Percentiles rank a stretch among this genome's conserved stretches.
Evolutionary conservation across 2,329 filamentous ascomycete genomes (phyloP).

Genomic region (Chaetothyriales sp.): DNA sequence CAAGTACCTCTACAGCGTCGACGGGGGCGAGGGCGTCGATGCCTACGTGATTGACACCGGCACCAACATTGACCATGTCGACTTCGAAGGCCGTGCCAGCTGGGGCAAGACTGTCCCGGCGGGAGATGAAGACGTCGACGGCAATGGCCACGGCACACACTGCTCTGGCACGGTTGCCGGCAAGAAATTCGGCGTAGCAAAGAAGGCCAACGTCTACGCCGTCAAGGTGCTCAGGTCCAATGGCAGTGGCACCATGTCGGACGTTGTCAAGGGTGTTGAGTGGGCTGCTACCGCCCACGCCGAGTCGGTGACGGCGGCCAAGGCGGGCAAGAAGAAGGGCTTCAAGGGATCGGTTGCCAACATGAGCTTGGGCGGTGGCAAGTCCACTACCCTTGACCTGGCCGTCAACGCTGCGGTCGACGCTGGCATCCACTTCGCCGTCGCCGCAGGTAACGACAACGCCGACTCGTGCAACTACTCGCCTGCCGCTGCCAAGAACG

Average conservation of each 20-base stretch:
- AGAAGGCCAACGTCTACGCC: conserved; percentile 93
- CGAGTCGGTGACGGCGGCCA: conserved; percentile 61
- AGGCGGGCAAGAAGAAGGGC: conserved; percentile 79
- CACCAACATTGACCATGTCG: conserved; percentile 83
- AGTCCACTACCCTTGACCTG: conserved; percentile 78
- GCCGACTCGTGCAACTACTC: conserved; percentile 99
- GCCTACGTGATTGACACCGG: conserved; percentile 98
- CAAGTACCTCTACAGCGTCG: conserved; percentile 86
- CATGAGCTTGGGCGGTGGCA: conserved; percentile 98
- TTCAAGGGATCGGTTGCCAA: conserved; percentile 99
- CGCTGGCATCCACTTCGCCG: conserved; percentile 89
- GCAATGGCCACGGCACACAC: conserved; percentile 97
- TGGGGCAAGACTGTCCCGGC: conserved; percentile 95
- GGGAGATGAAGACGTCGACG: conserved; percentile 71
- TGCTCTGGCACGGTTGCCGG: conserved; percentile 96
- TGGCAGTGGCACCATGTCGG: conserved; percentile 95
- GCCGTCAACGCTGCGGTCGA: conserved; percentile 89
- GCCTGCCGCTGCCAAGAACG: conserved; percentile 78
- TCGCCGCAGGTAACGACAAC: conserved; percentile 97
- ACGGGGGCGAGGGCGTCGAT: conserved; percentile 93
- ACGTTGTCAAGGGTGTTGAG: conserved; percentile 97
- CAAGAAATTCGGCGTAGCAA: conserved; percentile 98
- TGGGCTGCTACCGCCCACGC: conserved; percentile 73
- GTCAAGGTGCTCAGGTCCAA: conserved; percentile 98
- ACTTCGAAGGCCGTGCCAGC: conserved; percentile 87